Conservation (phyloP, 148 eudicot genomes). For the Amaranthus cruentus region DNA sequence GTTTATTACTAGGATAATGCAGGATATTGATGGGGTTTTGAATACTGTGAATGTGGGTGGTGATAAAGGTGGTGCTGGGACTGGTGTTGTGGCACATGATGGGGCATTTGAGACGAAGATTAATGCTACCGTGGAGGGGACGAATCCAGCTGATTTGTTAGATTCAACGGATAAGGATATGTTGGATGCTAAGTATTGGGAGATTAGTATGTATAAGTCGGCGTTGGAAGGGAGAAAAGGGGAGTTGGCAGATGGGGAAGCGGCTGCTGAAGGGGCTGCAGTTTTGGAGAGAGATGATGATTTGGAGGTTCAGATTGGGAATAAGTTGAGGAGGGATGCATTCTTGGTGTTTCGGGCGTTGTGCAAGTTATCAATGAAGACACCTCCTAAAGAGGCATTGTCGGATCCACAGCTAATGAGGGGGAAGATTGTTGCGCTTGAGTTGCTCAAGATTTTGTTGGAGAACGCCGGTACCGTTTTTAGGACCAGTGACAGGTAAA, state of each 20-base stretch:
- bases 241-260: constrained; percentile 78
- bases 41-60: constrained; percentile 37
- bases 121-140: constrained; percentile 73
- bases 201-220: constrained; percentile 93
- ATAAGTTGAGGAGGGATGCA: constrained; percentile 88
- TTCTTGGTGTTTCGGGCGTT: constrained; percentile 93
- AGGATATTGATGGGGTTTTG: constrained; percentile 82
- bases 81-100: constrained; percentile 43
- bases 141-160: constrained; percentile 91
- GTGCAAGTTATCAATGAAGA: constrained; percentile 96
- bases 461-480: constrained; percentile 96
- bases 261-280: constrained; percentile 10
- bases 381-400: constrained; percentile 90
- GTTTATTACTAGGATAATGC: constrained; percentile 76
- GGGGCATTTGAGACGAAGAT: constrained; percentile 89
- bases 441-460: constrained; percentile 95
- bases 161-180: constrained; percentile 98
- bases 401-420: constrained; percentile 82
- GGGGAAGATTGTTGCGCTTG: constrained; percentile 94
- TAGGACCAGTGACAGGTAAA: constrained; percentile 95
- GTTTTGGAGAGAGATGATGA: constrained; percentile 73
- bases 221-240: constrained; percentile 96
- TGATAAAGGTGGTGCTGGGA: constrained; percentile 27
- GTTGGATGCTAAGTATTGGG: constrained; percentile 99
- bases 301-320: constrained; percentile 92